Evolutionary conservation across 179 eudicot genomes (phyloP).

Genomic region (Gypsophila paniculata): DNA sequence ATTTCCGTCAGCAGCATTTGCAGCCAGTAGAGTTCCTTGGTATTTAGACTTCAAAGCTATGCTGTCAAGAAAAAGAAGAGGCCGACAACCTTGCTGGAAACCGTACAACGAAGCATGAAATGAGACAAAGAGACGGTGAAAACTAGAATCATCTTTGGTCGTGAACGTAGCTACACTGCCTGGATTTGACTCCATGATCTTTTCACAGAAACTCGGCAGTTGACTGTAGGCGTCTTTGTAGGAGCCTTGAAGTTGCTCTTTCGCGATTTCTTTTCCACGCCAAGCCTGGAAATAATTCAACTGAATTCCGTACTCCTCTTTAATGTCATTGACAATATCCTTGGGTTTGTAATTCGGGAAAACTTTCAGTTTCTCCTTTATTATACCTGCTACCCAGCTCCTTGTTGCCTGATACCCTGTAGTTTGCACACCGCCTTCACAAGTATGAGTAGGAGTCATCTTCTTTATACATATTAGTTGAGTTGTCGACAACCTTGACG

Average conservation of each 20-base stretch:
- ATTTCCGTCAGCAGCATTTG: constrained; percentile 80
- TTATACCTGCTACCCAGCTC: constrained; percentile 85
- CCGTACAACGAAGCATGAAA: constrained; percentile 80
- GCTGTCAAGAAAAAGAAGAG: constrained; percentile 82
- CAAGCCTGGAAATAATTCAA: constrained; percentile 89
- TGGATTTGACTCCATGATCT: constrained; percentile 89
- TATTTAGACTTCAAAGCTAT: constrained; percentile 70
- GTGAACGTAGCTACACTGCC: constrained; percentile 91
- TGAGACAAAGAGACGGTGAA: constrained; percentile 85
- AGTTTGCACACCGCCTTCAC: constrained; percentile 66
- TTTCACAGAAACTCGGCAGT: constrained; percentile 70
- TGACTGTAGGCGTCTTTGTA: constrained; percentile 85
- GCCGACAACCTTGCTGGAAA: constrained; percentile 81
- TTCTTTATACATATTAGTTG: constrained; percentile 80
- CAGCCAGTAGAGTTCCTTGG: constrained; percentile 81
- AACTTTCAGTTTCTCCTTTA: constrained; percentile 76
- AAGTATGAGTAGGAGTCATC: constrained; percentile 77
- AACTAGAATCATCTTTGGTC: constrained; percentile 83
- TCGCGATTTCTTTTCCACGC: constrained; percentile 95
- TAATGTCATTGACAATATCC: constrained; percentile 83
- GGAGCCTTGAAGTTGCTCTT: constrained; percentile 94
- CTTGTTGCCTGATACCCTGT: constrained; percentile 78
- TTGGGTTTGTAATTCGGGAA: constrained; percentile 78
- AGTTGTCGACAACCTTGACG: constrained; percentile 84
- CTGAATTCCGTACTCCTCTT: constrained; percentile 80